Evolutionary conservation across 495 filamentous ascomycete species (phyloP).

Genomic region (Astrothelium subdiscretum): DNA sequence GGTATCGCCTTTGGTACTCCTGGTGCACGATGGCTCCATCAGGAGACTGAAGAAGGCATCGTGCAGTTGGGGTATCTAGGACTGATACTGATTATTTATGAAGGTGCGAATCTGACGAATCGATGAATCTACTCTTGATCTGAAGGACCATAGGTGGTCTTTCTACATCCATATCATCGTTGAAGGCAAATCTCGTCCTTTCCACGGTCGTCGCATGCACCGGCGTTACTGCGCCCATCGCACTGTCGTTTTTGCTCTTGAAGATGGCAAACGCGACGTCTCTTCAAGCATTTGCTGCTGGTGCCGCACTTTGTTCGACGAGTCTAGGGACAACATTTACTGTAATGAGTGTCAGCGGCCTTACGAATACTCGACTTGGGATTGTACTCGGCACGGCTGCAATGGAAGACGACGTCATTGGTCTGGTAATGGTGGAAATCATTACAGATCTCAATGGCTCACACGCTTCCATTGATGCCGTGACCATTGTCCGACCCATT

Average conservation of each 20-base stretch:
- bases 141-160: constrained; percentile 42
- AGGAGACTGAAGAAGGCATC: constrained; percentile 41
- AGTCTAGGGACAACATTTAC: constrained; percentile 71
- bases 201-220: constrained; percentile 50
- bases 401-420: constrained; percentile 75
- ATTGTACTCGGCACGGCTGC: constrained; percentile 59
- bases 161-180: constrained; percentile 46
- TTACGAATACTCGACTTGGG: constrained; percentile 52
- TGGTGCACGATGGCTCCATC: constrained; percentile 39
- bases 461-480: constrained; percentile 25
- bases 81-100: constrained; percentile 61
- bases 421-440: constrained; percentile 65
- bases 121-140: background rate
- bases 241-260: constrained; percentile 50
- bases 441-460: constrained; percentile 39
- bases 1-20: constrained; percentile 61
- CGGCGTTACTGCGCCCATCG: constrained; percentile 55
- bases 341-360: constrained; percentile 47
- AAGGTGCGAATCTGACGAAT: constrained; percentile 26
- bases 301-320: constrained; percentile 65
- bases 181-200: constrained; percentile 49
- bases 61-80: constrained; percentile 68
- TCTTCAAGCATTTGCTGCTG: constrained; percentile 61
- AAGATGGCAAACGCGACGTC: constrained; percentile 32
- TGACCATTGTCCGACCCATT: constrained; percentile 45